Percentiles rank a stretch among this genome's conserved stretches.
Conservation (phyloP, 1,139 yeast species). For the Meyerozyma smithsonii region DNA sequence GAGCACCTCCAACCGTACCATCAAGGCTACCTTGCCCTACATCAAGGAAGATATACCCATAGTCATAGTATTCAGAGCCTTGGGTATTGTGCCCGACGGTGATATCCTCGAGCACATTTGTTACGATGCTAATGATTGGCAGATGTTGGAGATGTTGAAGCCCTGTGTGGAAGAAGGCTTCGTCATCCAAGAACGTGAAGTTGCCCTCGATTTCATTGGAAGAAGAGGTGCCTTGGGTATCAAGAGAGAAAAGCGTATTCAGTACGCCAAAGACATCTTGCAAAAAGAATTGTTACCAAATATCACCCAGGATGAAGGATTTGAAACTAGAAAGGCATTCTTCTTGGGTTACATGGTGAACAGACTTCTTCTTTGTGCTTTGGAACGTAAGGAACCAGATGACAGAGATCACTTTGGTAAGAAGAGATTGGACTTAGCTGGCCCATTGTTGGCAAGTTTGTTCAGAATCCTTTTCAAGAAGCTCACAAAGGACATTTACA, state of each 20-base stretch:
- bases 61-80: constrained; percentile 93
- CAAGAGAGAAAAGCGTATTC: constrained; percentile 95
- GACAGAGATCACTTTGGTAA: constrained; percentile 99
- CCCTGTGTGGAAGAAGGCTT: constrained; percentile 99
- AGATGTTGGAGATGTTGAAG: constrained; percentile 97
- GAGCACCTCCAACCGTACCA: constrained; percentile 72
- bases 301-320: constrained; percentile 96
- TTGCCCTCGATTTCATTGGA: constrained; percentile 95
- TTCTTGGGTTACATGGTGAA: constrained; percentile 98
- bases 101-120: constrained; percentile 97
- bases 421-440: constrained; percentile 96
- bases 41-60: constrained; percentile 96
- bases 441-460: constrained; percentile 91
- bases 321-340: constrained; percentile 93
- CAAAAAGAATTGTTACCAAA: constrained; percentile 96
- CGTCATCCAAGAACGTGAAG: constrained; percentile 96
- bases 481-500: constrained; percentile 88
- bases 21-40: constrained; percentile 93
- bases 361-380: constrained; percentile 86
- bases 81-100: constrained; percentile 98
- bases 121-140: constrained; percentile 98
- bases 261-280: constrained; percentile 92
- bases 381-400: constrained; percentile 96
- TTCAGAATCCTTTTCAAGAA: constrained; percentile 93
- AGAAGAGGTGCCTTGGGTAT: constrained; percentile 97